Evolutionary conservation across 371 early-diverging fungal species (phyloP).

Genomic region (Cladochytrium tenue): DNA sequence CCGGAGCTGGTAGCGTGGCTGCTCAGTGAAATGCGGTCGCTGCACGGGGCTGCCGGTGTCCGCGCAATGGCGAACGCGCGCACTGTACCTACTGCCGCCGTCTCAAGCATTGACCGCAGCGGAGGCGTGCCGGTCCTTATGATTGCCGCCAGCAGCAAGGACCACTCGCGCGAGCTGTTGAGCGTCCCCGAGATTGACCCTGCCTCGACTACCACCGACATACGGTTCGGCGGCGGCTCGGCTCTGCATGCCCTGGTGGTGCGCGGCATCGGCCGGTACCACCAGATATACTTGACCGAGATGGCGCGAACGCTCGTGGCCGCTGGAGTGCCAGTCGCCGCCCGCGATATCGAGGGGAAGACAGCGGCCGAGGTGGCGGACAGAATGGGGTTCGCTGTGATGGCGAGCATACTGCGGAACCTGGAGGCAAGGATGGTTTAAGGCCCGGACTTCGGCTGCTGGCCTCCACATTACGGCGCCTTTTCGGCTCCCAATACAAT

Average conservation of each 20-base stretch:
- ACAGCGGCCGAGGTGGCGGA: not conserved
- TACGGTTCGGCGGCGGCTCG: not conserved
- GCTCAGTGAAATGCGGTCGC: not conserved
- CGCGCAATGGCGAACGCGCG: not conserved
- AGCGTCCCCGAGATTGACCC: not conserved
- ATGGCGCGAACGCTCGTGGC: not conserved
- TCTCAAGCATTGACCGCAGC: not conserved
- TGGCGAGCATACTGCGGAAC: not conserved
- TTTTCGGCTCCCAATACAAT: too few species aligned
- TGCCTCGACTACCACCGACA: not conserved
- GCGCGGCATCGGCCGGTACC: not conserved
- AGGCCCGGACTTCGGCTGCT: too few species aligned
- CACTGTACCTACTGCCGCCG: not conserved
- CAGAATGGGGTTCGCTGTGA: not conserved
- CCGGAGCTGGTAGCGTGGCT: not conserved
- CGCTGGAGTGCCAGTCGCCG: not conserved
- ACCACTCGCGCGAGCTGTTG: not conserved
- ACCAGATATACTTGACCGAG: not conserved
- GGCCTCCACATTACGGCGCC: too few species aligned
- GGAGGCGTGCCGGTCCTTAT: not conserved
- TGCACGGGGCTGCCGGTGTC: not conserved
- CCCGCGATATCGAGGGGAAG: not conserved
- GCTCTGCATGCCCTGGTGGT: not conserved
- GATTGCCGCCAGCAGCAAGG: not conserved
- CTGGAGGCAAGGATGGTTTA: too few species aligned